Percentiles rank a stretch among this genome's conserved stretches.
Evolutionary conservation across 495 filamentous ascomycete species (phyloP).

Genomic region (Baudoinia panamericana): DNA sequence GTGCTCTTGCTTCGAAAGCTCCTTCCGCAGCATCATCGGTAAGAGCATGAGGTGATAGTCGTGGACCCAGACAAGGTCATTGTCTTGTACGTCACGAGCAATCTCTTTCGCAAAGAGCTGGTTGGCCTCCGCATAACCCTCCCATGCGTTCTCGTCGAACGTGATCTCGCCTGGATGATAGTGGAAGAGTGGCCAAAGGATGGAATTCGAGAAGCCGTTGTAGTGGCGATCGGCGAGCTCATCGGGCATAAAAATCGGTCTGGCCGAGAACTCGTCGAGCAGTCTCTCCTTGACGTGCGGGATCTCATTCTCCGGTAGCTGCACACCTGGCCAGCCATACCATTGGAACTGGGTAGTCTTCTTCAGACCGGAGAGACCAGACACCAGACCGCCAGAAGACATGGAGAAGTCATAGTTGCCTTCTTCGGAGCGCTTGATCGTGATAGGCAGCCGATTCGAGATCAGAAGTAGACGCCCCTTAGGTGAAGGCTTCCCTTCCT

Average conservation of each 20-base stretch:
- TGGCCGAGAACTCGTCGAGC: constrained; percentile 37
- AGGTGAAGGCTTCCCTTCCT: constrained; percentile 13
- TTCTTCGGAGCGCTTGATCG: constrained; percentile 81
- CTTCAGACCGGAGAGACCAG: constrained; percentile 73
- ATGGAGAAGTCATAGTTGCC: constrained; percentile 75
- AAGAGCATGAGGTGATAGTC: constrained; percentile 94
- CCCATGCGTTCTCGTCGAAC: constrained; percentile 78
- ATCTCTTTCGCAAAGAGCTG: constrained; percentile 71
- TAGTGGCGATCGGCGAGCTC: constrained; percentile 45
- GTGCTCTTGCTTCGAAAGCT: constrained; percentile 46
- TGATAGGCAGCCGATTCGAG: constrained; percentile 89
- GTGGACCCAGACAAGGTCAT: constrained; percentile 86
- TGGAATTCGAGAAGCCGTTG: constrained; percentile 62
- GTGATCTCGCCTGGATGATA: constrained; percentile 89
- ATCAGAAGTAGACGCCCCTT: constrained; percentile 58
- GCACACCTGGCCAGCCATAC: constrained; percentile 94
- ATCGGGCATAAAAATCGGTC: constrained; percentile 42
- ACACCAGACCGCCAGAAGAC: constrained; percentile 90
- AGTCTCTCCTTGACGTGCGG: constrained; percentile 29
- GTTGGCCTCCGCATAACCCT: constrained; percentile 77
- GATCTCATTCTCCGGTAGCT: constrained; percentile 41
- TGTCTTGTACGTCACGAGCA: constrained; percentile 55
- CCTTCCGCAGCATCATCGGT: constrained; percentile 70
- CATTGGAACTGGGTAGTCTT: constrained; percentile 89
- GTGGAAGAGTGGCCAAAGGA: constrained; percentile 92